Base-by-base conservation (phyloP, 2,329 filamentous ascomycete genomes). In the Falciphora oryzae region DNA sequence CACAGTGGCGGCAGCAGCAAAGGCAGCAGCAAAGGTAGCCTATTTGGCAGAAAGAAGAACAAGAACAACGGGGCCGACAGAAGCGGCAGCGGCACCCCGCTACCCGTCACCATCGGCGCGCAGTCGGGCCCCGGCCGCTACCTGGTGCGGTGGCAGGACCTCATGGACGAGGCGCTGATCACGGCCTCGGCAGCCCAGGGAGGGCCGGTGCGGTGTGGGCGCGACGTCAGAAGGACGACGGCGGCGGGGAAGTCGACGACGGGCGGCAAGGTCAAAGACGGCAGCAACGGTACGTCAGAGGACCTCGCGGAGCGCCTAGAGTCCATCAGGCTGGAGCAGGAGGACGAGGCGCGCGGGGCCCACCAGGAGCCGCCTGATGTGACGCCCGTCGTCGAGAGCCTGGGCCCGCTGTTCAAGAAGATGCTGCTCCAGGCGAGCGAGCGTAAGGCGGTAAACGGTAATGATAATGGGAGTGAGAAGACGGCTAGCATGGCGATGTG, bases 111-210 rank as follows among this genome's bases (percentile, higher is more conserved):
- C 58, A 25, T n/a, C 29, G n/a, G 6, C 16, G 57, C 6, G n/a
- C 53, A 57, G 63, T 81, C 80, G 29, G 90, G 89, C 0, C 90
- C 91, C 0, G 91, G 91, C 1, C 84, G 89, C 60, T 93, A 90
- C 71, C 82, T 93, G 29, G 81, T 85, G 1, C 83, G 86, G 62
- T 93, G 91, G 90, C 88, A 92, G 72, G 79, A 83, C 0, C 78
- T 93, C 8, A 78, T 93, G 3, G 88, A 93, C 71, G 78, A 81
- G n/a, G 91, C 90, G 0, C 74, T 81, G 59, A 87, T 93, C 66
- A 90, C 89, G 1, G 65, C 66, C 8, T 89, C 91, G 0, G 81
- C 77, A 0, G 79, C 76, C 1, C 73, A 79, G 0, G 71, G 75
- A 1, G 88, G 88, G 0, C 77, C 79, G 1, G 74, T 88, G 0